These are phyloP conservation scores for Gossypium mustelinum DNA, from an alignment of 345 rosid genomes.

Conservation along the genomic window DNA sequence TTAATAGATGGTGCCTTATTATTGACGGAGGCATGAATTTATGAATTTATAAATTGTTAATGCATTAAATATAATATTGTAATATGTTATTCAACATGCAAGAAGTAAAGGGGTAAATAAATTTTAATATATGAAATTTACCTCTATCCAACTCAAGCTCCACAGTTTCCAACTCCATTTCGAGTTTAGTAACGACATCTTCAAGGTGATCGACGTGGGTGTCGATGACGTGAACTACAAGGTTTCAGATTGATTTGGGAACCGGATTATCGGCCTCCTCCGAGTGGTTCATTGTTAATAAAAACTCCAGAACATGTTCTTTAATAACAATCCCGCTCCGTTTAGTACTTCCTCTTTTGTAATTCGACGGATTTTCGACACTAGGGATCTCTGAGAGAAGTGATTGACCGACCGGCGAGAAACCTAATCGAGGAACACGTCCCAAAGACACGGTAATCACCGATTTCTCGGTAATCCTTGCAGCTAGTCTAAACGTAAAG, in stretches of 20 bases:
- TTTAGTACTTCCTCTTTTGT: constrained; percentile 36
- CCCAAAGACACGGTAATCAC: constrained; percentile 93
- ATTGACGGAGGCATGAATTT: background rate
- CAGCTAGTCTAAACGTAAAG: constrained; percentile 83
- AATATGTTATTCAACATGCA: background rate
- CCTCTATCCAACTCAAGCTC: constrained; percentile 95
- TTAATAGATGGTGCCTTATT: too few relatives aligned
- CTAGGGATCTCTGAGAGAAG: constrained; percentile 90
- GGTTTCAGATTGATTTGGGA: constrained; percentile 78
- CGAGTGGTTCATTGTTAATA: constrained; percentile 93
- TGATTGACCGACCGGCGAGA: constrained; percentile 74
- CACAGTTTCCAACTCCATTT: constrained; percentile 82
- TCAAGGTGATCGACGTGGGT: constrained; percentile 94
- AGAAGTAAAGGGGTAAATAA: background rate
- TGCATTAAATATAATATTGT: background rate
- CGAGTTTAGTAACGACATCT: constrained; percentile 79
- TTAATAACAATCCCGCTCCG: constrained; percentile 72
- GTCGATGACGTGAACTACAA: constrained; percentile 81
- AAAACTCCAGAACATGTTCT: constrained; percentile 96
- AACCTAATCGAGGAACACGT: constrained; percentile 83
- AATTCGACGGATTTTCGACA: constrained; percentile 53
- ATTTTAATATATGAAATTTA: constrained; percentile 21
- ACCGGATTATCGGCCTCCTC: constrained; percentile 99
- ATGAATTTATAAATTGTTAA: background rate
- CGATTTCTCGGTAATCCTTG: constrained; percentile 82